Percentiles rank a stretch among this genome's conserved stretches.
phyloP scores from a whole-genome alignment of 192 early-diverging fungal genomes.

The Entophlyctis helioformis region DNA sequence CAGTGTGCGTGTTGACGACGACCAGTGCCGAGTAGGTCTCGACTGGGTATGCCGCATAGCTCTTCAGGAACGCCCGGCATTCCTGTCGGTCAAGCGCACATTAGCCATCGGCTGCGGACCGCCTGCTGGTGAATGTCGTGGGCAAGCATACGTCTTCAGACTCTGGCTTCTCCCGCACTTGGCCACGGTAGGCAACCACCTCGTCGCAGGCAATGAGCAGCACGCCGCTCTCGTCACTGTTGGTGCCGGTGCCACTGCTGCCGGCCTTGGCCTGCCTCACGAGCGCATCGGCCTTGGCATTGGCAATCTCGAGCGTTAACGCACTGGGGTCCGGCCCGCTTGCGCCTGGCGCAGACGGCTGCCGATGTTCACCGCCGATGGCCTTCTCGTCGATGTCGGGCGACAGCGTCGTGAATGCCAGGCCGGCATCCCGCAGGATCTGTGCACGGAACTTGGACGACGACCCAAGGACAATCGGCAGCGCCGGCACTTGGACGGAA shows the following conservation, averaged over 20 bases:
- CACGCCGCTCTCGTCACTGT: too few relatives aligned
- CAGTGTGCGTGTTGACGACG: constrained; percentile 22
- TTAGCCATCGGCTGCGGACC: too few relatives aligned
- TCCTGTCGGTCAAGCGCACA: too few relatives aligned
- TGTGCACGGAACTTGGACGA: constrained; percentile 30
- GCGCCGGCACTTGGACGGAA: too few relatives aligned
- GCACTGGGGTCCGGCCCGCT: constrained; percentile 3
- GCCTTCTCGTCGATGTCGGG: constrained; percentile 36
- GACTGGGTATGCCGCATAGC: constrained; percentile 19
- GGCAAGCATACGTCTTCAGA: constrained; percentile 2
- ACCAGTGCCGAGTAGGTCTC: constrained; percentile 29
- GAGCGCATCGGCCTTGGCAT: constrained; percentile 30
- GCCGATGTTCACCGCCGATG: constrained; percentile 4
- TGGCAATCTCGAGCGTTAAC: constrained; percentile 18
- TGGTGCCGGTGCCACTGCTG: neutral
- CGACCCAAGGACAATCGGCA: constrained; percentile 27
- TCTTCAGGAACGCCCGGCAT: constrained; percentile 18
- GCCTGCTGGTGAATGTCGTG: neutral
- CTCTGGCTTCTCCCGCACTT: constrained; percentile 36
- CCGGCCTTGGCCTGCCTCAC: constrained; percentile 2
- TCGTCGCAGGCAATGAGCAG: constrained; percentile 27
- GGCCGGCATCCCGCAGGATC: constrained; percentile 12
- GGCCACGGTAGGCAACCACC: constrained; percentile 25
- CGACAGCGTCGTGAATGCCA: constrained; percentile 15
- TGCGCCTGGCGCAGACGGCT: constrained; percentile 1